These are phyloP conservation scores for Fraxinus anomala DNA, from an alignment of 257 asterid species.

Conservation along the genomic window DNA sequence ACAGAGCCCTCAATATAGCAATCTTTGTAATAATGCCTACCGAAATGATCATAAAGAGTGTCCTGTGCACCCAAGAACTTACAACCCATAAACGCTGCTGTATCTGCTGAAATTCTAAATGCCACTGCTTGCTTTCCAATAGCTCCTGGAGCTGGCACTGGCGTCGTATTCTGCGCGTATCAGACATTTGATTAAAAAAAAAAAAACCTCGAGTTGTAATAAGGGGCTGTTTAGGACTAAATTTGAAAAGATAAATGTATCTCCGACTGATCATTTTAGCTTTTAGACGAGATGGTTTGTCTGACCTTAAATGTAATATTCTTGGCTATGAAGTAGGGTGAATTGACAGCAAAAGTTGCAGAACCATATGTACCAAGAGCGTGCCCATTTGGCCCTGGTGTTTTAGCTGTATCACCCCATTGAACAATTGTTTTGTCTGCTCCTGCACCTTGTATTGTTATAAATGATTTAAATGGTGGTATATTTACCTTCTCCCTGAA, in stretches of 20 bases:
- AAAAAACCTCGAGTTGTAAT: background rate
- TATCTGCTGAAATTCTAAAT: conserved; percentile 84
- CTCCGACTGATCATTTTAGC: background rate
- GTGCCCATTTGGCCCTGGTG: conserved; percentile 60
- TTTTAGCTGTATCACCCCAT: conserved; percentile 90
- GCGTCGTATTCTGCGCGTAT: conserved; percentile 66
- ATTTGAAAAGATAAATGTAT: too few relatives aligned
- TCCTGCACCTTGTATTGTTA: conserved; percentile 79
- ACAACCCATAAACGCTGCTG: conserved; percentile 74
- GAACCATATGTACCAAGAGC: conserved; percentile 89
- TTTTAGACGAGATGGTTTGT: background rate
- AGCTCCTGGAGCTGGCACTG: conserved; percentile 85
- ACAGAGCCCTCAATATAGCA: conserved; percentile 95
- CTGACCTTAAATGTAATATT: conserved; percentile 82
- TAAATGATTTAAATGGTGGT: conserved; percentile 61
- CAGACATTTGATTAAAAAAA: background rate
- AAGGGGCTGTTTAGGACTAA: too few relatives aligned
- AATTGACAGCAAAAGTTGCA: conserved; percentile 89
- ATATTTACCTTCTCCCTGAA: conserved; percentile 81
- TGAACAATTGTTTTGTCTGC: conserved; percentile 76
- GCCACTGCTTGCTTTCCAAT: conserved; percentile 94
- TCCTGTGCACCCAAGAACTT: conserved; percentile 92
- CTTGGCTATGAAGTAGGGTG: conserved; percentile 79
- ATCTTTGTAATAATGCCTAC: conserved; percentile 85
- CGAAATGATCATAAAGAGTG: conserved; percentile 80